These are phyloP conservation scores for Boletus vermiculosoides DNA, from an alignment of 768 basidiomycete species.

Conservation along the genomic window DNA sequence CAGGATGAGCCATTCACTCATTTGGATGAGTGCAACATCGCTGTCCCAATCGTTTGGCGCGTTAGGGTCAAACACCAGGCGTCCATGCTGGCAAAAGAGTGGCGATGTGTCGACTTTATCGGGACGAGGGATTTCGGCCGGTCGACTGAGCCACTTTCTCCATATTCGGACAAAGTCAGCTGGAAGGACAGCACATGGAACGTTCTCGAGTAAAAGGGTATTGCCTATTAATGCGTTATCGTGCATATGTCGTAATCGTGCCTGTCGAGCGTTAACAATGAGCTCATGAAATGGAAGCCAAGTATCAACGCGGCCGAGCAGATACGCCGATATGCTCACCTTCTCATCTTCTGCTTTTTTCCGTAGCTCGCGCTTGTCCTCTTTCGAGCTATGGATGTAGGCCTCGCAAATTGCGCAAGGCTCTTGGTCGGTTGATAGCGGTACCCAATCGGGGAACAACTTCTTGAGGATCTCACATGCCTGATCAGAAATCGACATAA, in stretches of 20 bases:
- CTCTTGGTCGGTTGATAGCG: conserved; percentile 49
- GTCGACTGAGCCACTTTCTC: conserved; percentile 66
- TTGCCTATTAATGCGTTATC: conserved; percentile 51
- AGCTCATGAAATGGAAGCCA: conserved; percentile 18
- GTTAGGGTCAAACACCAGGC: conserved; percentile 67
- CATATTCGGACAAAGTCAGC: conserved; percentile 63
- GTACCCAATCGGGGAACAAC: conserved; percentile 66
- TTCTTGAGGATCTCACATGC: conserved; percentile 52
- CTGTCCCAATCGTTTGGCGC: conserved; percentile 55
- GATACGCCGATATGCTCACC: conserved; percentile 38
- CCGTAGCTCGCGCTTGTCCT: conserved; percentile 60
- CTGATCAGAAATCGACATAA: conserved; percentile 36
- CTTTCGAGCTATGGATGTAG: conserved; percentile 51
- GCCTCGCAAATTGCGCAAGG: conserved; percentile 65
- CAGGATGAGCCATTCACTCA: conserved; percentile 64
- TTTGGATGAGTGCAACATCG: conserved; percentile 54
- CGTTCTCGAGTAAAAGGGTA: conserved; percentile 45
- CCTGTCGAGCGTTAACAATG: conserved; percentile 39
- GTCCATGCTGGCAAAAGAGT: conserved; percentile 67
- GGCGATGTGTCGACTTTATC: conserved; percentile 56
- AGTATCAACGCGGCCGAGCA: neutral
- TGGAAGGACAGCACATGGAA: conserved; percentile 58
- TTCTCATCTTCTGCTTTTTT: conserved; percentile 78
- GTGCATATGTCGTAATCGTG: conserved; percentile 60
- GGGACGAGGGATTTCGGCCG: conserved; percentile 55